Evolutionary conservation across 148 eudicot species (phyloP).

Genomic region (Rhododendron ovatum): DNA sequence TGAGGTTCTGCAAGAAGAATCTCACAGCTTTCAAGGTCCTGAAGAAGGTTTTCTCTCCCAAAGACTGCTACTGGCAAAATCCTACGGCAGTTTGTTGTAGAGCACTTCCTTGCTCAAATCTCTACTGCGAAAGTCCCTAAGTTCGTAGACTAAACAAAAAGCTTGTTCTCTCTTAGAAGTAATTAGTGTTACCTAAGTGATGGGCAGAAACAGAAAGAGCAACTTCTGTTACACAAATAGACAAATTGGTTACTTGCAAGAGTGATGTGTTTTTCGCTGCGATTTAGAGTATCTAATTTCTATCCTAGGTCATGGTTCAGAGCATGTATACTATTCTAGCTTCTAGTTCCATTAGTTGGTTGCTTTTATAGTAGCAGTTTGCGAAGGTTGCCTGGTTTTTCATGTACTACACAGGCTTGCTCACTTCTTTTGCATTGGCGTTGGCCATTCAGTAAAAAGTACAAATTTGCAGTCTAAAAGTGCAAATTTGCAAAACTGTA

Average conservation of each 20-base stretch:
- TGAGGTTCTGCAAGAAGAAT: slow-evolving; percentile 79
- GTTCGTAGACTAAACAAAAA: slow-evolving; percentile 49
- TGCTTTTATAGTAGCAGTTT: not conserved
- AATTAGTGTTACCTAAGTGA: not conserved
- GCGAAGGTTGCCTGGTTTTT: not conserved
- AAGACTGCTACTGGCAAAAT: slow-evolving; percentile 94
- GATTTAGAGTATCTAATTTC: not conserved
- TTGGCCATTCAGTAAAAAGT: not conserved
- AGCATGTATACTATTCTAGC: not conserved
- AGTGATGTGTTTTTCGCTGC: not conserved
- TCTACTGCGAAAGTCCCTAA: slow-evolving; percentile 88
- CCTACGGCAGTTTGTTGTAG: slow-evolving; percentile 76
- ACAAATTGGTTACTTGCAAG: not conserved
- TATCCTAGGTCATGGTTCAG: not conserved
- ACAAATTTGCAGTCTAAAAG: no score
- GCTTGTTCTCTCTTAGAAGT: not conserved
- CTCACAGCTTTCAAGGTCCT: slow-evolving; percentile 90
- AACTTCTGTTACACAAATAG: not conserved
- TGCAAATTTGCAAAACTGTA: no score
- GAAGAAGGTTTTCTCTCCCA: slow-evolving; percentile 79
- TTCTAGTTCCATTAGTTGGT: not conserved
- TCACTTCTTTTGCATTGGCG: no score
- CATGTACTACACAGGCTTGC: not conserved
- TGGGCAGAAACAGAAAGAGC: not conserved
- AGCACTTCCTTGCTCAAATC: slow-evolving; percentile 91